Evolutionary conservation across 1,284 basidiomycete species (phyloP).

Genomic region (Veloboletus limbatus): DNA sequence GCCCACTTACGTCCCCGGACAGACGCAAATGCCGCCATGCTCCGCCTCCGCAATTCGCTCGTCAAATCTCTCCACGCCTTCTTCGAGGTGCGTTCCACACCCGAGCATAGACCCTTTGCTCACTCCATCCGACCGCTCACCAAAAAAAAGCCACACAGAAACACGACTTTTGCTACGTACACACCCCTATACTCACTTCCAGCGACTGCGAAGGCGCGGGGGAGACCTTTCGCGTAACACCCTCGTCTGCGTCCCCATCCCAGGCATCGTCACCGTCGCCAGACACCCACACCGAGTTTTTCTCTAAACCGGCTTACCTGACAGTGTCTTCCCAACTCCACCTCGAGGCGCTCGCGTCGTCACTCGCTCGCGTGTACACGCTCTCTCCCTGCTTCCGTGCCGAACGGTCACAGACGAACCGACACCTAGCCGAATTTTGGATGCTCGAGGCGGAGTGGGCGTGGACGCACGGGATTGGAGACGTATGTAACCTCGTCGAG

Average conservation of each 20-base stretch:
- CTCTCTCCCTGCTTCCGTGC: slow-evolving; percentile 92
- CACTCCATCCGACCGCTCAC: slow-evolving; percentile 4
- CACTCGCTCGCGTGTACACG: slow-evolving; percentile 84
- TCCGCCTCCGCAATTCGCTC: slow-evolving; percentile 67
- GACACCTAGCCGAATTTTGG: slow-evolving; percentile 98
- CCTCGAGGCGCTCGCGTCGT: slow-evolving; percentile 82
- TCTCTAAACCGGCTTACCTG: slow-evolving; percentile 75
- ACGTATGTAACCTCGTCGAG: slow-evolving; percentile 75
- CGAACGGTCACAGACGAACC: slow-evolving; percentile 81
- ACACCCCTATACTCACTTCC: slow-evolving; percentile 87
- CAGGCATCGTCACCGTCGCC: slow-evolving; percentile 9
- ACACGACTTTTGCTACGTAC: slow-evolving; percentile 76
- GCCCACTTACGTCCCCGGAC: slow-evolving; percentile 84
- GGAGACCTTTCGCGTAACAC: slow-evolving; percentile 79
- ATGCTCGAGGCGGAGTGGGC: slow-evolving; percentile 96
- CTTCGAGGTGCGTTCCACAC: slow-evolving; percentile 58
- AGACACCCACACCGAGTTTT: slow-evolving; percentile 49
- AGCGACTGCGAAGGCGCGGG: slow-evolving; percentile 98
- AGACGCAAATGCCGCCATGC: slow-evolving; percentile 63
- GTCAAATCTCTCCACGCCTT: slow-evolving; percentile 54
- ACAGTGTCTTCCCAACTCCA: slow-evolving; percentile 96
- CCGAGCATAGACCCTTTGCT: neutral
- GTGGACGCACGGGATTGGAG: slow-evolving; percentile 49
- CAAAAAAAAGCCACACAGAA: slow-evolving; percentile 39
- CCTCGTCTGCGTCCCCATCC: slow-evolving; percentile 23